Evolutionary conservation across 2,329 filamentous ascomycete genomes (phyloP).

Genomic region (Hirsutella thompsonii): DNA sequence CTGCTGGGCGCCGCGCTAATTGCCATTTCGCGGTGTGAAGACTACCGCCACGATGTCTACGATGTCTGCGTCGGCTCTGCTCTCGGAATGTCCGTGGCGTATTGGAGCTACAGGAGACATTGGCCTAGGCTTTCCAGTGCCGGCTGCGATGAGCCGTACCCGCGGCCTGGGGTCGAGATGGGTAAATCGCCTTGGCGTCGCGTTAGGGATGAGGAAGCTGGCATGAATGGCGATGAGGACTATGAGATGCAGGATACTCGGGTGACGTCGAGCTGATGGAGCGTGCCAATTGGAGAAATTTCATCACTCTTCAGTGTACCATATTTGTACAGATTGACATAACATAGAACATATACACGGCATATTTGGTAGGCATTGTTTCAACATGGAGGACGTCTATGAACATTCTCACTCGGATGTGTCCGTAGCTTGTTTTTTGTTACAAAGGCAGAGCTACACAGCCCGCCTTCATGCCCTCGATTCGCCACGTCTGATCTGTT

Average conservation of each 20-base stretch:
- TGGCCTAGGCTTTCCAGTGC: constrained; percentile 42
- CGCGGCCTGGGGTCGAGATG: constrained; percentile 26
- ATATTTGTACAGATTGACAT: too few relatives aligned
- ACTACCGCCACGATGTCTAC: constrained; percentile 60
- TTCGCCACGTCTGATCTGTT: constrained; percentile 1
- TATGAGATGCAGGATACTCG: constrained; percentile 11
- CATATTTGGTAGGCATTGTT: too few relatives aligned
- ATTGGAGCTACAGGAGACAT: constrained; percentile 54
- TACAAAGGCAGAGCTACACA: not conserved
- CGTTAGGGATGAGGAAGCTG: constrained; percentile 42
- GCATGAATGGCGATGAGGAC: constrained; percentile 19
- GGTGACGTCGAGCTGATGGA: constrained; percentile 11
- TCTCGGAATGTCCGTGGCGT: constrained; percentile 46
- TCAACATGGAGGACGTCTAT: too few relatives aligned
- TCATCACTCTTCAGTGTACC: too few relatives aligned
- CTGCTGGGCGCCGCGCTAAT: constrained; percentile 53
- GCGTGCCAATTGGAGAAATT: too few relatives aligned
- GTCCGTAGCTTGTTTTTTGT: not conserved
- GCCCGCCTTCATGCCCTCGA: not conserved
- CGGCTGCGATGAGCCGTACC: constrained; percentile 45
- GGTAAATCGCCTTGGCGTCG: constrained; percentile 24
- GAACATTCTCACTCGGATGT: too few relatives aligned
- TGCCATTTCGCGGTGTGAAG: constrained; percentile 55
- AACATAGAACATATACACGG: too few relatives aligned
- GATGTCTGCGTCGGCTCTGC: constrained; percentile 51